Base-by-base conservation (phyloP, 805 yeast species). In the Pichia cephalocereana region DNA sequence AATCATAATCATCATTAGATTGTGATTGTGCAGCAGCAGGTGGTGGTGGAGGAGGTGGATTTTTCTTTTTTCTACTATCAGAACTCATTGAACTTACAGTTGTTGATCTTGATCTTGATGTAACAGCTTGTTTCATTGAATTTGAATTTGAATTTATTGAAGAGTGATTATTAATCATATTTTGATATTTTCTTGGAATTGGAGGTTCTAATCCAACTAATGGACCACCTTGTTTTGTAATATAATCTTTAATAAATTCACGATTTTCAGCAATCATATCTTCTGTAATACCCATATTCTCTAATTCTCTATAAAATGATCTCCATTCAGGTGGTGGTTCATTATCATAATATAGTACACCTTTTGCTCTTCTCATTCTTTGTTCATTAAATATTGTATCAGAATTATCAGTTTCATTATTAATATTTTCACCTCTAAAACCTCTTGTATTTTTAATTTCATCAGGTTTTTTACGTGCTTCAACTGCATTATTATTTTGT, bases 241-340 rank as follows among this genome's bases (percentile, higher is more conserved):
- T 84, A 59, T 84, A 87, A 46, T 81, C 82, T 62, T 85, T 87
- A 59, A 87, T 85, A 62, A 86, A 86, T 51, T 84, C 86, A 50
- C 89, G 71, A 60, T 87, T 86, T 46, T 85, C 91, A 0, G 90
- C 93, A 62, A 87, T 86, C 90, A 85, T 83, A 55, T 86, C 95
- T 58, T 87, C 95, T 1, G 86, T 65, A 49, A 87, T 87, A 0
- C 96, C 96, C 46, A 84, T 83, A 18, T 76, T 71, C 39, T 82
- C 91, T 46, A 87, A 70, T 58, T 84, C 89, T 9, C 75, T 67
- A 54, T 87, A 86, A 48, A 87, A 71, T 2, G 82, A 70, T 44
- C 90, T 66, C 96, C 95, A 87, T 61, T 86, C 95, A 6, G 82
- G 80, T 1, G 95, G 95, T 0, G 95, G 95, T 49, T 74, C 74